phyloP scores from a whole-genome alignment of 495 filamentous ascomycete species.

The Hypoxylon perforatum region DNA sequence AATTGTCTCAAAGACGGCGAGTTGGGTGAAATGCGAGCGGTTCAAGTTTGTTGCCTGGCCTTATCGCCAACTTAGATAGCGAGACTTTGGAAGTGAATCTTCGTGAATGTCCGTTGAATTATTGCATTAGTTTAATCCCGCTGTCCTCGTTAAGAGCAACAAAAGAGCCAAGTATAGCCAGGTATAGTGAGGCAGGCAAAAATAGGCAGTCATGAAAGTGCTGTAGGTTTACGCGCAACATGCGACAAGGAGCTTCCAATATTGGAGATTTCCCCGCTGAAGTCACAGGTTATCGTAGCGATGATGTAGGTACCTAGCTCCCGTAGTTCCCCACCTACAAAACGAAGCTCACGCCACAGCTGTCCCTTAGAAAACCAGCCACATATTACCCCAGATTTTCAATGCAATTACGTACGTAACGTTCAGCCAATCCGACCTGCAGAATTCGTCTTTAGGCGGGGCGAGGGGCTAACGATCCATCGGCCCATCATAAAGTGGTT shows the following conservation, averaged over 20 bases:
- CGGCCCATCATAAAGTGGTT: neutral
- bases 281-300: too few relatives aligned
- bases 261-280: slow-evolving; percentile 32
- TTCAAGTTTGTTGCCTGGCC: neutral
- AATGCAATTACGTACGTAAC: too few relatives aligned
- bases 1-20: slow-evolving; percentile 7
- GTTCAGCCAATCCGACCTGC: slow-evolving; percentile 11
- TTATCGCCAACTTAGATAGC: neutral
- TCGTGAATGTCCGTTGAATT: too few relatives aligned
- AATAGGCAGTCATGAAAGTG: too few relatives aligned
- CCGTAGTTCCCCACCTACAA: slow-evolving; percentile 3
- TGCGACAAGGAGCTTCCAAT: slow-evolving; percentile 12
- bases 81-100: neutral
- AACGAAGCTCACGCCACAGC: slow-evolving; percentile 43
- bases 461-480: slow-evolving; percentile 5
- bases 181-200: neutral
- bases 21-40: neutral
- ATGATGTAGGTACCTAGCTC: too few relatives aligned
- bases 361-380: slow-evolving; percentile 11
- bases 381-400: slow-evolving; percentile 42
- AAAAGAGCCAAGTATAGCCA: too few relatives aligned
- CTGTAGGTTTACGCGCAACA: neutral
- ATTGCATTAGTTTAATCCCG: too few relatives aligned
- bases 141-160: too few relatives aligned
- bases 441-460: neutral